Base-by-base conservation (phyloP, 768 basidiomycete genomes). In the Exsudoporus frostii region DNA sequence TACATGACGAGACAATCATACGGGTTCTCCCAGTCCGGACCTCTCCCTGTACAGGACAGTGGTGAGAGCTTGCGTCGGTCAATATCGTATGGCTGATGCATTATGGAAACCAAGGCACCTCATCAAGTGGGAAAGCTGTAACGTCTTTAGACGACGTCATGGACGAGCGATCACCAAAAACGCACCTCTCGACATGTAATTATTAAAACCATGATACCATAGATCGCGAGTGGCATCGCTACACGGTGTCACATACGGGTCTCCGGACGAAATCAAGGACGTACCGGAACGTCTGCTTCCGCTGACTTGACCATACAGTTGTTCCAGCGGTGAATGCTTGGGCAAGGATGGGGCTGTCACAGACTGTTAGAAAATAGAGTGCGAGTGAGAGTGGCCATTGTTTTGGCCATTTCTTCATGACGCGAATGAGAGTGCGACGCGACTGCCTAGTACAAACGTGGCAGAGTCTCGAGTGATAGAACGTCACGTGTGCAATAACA, bases 131-230 rank as follows among this genome's bases (percentile, higher is more conserved):
- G 62, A 91, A 92, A n/a, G 89, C 90, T 90, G 56, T 9, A 38
- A 62, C 51, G 20, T 38, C 50, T 61, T 58, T 55, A 66, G 59
- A 65, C 44, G 50, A 57, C 45, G 55, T 48, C 53, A n/a, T 51
- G 53, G 6, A 36, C 40, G 29, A 51, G 25, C 29, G 45, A 41
- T 22, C 5, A 27, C 37, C 34, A 45, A 37, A 32, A 24, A 67
- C 72, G 61, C 57, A 91, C 90, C 94, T 66, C 80, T 81, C 43
- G 72, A 78, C 93, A 96, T 95, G 69, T 97, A 97, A 61, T 82
- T 84, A 62, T 90, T 70, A 64, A 86, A 97, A 0, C 93, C 94
- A 75, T 96, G 93, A 64, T 90, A 86, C 88, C 91, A 97, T 5
- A 96, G 73, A 49, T 87, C 82, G 40, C 86, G 82, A 9, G 84